Evolutionary conservation across 2,329 filamentous ascomycete genomes (phyloP).

Genomic region (Arthrobotrys megalospora): DNA sequence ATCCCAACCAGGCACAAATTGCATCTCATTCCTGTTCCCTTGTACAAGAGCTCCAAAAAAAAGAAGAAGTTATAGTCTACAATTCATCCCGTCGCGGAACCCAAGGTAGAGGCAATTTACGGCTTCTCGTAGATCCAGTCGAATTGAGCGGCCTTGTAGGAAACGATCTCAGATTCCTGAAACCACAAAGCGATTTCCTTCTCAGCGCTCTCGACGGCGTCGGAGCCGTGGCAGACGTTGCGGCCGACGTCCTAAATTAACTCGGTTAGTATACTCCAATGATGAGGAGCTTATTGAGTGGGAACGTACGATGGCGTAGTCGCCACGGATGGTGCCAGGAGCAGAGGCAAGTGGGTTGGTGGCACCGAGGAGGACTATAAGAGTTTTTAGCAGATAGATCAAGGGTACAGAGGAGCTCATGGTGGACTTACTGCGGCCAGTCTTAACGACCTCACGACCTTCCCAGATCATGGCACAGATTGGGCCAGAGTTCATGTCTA

Average conservation of each 20-base stretch:
- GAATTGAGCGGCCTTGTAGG: constrained; percentile 86
- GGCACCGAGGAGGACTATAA: constrained; percentile 89
- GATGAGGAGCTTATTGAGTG: neutral
- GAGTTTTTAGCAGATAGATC: constrained; percentile 48
- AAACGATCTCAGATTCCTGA: constrained; percentile 82
- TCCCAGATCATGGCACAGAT: constrained; percentile 99
- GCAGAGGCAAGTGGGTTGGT: constrained; percentile 97
- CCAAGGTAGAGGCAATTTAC: constrained; percentile 64
- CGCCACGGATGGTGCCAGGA: constrained; percentile 98
- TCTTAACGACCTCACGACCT: constrained; percentile 98
- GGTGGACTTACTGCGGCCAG: constrained; percentile 81
- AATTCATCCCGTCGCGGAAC: constrained; percentile 50
- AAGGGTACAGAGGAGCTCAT: neutral
- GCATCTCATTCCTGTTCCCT: neutral
- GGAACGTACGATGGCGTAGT: constrained; percentile 79
- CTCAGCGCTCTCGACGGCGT: constrained; percentile 98
- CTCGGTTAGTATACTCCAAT: constrained; percentile 25
- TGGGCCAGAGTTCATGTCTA: constrained; percentile 97
- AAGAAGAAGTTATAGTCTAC: constrained; percentile 63
- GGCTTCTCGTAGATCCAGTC: constrained; percentile 97
- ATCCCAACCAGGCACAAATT: neutral
- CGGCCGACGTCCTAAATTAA: constrained; percentile 79
- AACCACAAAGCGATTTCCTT: constrained; percentile 99
- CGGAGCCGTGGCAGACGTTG: constrained; percentile 99
- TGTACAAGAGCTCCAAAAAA: neutral